Percentiles rank a stretch among this genome's conserved stretches.
Evolutionary conservation across 805 yeast species (phyloP).

Genomic region (Yamadazyma akitaensis): DNA sequence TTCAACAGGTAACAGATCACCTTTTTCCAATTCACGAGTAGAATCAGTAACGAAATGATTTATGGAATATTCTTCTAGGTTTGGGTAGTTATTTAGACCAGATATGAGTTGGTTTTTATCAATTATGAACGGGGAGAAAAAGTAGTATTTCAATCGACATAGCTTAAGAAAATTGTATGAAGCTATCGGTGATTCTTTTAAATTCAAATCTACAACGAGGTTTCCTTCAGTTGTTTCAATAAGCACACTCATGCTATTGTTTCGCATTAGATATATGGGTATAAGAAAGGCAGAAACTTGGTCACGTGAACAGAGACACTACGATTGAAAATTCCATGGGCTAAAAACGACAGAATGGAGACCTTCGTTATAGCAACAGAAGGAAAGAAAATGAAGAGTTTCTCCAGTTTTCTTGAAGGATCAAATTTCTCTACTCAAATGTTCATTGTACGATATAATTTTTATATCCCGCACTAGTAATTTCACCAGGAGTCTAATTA

Average conservation of each 20-base stretch:
- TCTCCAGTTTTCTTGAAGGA: no score
- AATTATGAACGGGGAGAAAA: conserved; percentile 46
- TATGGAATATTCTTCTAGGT: background rate
- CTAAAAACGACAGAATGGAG: background rate
- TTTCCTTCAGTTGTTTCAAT: conserved; percentile 40
- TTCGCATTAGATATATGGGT: background rate
- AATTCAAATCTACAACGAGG: conserved; percentile 47
- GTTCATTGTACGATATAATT: background rate
- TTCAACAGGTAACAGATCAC: background rate
- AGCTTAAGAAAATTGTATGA: conserved; percentile 50
- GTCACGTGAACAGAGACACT: background rate
- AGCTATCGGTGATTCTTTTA: conserved; percentile 31
- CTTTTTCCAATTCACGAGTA: background rate
- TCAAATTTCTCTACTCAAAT: background rate
- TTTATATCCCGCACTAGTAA: no score
- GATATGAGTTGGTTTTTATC: background rate
- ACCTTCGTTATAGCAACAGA: background rate
- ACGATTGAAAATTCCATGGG: background rate
- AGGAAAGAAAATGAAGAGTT: no score
- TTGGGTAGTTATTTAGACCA: conserved; percentile 50
- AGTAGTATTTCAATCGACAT: conserved; percentile 50
- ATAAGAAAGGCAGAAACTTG: background rate
- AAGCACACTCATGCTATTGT: conserved; percentile 34
- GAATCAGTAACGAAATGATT: conserved; percentile 12
- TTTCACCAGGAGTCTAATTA: no score